Percentiles rank a stretch among this genome's conserved stretches.
Conservation (phyloP, 768 basidiomycete genomes). For the Tulasnella sp. region DNA sequence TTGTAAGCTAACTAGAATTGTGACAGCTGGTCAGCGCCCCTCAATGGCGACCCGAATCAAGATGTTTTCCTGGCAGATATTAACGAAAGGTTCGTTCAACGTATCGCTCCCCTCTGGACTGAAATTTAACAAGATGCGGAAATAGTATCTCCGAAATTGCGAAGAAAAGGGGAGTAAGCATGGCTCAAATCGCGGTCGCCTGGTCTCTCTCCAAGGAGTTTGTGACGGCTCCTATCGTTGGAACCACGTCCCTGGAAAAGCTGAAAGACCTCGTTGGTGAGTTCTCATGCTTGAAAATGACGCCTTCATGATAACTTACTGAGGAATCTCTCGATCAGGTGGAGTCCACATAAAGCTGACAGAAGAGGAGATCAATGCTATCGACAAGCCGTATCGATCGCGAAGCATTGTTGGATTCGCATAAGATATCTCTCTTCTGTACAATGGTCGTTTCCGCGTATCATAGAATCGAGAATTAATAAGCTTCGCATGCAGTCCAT, state of each 20-base stretch:
- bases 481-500: too few species aligned
- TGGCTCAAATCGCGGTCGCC: slow-evolving; percentile 5
- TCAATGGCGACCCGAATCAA: background rate
- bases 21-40: background rate
- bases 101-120: background rate
- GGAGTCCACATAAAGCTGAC: background rate
- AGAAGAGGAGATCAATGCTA: background rate
- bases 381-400: background rate
- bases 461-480: background rate
- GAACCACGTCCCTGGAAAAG: background rate
- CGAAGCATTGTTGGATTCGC: background rate
- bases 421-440: background rate
- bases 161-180: background rate
- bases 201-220: slow-evolving; percentile 1
- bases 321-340: too few species aligned
- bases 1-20: background rate
- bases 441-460: background rate
- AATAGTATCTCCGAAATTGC: background rate
- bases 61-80: background rate
- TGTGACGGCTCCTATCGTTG: slow-evolving; percentile 9
- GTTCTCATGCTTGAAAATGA: background rate
- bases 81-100: background rate
- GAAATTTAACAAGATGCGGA: background rate
- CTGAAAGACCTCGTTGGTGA: slow-evolving; percentile 5
- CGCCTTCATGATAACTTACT: too few species aligned